Evolutionary conservation across 306 rosid species (phyloP).

Genomic region (Casuarina glauca): DNA sequence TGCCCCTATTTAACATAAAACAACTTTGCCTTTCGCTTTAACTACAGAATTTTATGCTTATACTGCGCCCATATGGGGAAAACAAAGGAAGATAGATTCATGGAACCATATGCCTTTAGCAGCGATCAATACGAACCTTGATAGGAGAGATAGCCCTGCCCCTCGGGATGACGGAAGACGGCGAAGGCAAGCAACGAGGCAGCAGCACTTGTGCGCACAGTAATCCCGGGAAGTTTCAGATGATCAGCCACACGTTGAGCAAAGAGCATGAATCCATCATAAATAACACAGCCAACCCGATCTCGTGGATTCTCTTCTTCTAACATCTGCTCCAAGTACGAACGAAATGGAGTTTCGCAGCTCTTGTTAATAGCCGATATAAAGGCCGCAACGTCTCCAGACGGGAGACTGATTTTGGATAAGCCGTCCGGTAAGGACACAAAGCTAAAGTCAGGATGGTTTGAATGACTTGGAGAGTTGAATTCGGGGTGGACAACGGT

Average conservation of each 20-base stretch:
- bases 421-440: constrained; percentile 14
- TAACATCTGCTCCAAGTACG: neutral
- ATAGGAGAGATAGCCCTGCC: neutral
- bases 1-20: too few species aligned
- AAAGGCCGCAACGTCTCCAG: neutral
- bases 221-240: constrained; percentile 4
- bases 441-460: constrained; percentile 24
- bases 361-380: neutral
- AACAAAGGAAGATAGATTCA: neutral
- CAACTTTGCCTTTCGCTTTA: neutral
- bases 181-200: neutral
- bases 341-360: neutral
- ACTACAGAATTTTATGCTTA: neutral
- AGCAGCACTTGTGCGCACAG: neutral
- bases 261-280: neutral
- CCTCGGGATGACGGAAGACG: neutral
- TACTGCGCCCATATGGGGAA: neutral
- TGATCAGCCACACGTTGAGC: constrained; percentile 4
- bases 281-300: neutral
- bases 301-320: neutral
- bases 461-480: constrained; percentile 27
- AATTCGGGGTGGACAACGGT: constrained; percentile 27
- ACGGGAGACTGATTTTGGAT: neutral
- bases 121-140: neutral
- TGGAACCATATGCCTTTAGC: neutral